Evolutionary conservation across 2,329 filamentous ascomycete genomes (phyloP).

Genomic region (Aureobasidium sp.): DNA sequence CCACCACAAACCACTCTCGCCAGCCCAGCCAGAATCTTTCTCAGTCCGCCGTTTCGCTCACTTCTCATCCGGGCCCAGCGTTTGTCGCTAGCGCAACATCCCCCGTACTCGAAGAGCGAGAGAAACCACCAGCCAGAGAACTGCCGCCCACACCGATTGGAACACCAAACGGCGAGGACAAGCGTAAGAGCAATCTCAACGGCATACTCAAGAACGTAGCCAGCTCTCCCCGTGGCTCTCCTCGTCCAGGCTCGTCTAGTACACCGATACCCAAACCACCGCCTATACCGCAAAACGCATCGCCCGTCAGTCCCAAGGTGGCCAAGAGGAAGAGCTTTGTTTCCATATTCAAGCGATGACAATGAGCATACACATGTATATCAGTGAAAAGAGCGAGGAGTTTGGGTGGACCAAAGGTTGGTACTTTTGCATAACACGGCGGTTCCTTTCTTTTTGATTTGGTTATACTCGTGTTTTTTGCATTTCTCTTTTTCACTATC

Average conservation of each 20-base stretch:
- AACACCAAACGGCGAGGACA: background rate
- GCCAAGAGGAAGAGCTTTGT: conserved; percentile 41
- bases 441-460: background rate
- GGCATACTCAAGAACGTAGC: conserved; percentile 2
- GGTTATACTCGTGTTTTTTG: background rate
- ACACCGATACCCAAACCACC: conserved; percentile 19
- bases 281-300: conserved; percentile 16
- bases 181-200: background rate
- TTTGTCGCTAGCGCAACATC: background rate
- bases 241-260: background rate
- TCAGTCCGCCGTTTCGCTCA: conserved; percentile 11
- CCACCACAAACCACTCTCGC: conserved; percentile 7
- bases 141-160: background rate
- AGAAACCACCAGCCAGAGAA: background rate
- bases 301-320: conserved; percentile 26
- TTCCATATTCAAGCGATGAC: conserved; percentile 29
- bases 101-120: background rate
- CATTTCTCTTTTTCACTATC: background rate
- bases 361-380: background rate
- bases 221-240: background rate
- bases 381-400: conserved; percentile 3
- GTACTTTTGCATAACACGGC: background rate
- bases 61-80: background rate
- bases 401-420: background rate
- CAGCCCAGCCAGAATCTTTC: background rate